phyloP scores from a whole-genome alignment of 2,329 filamentous ascomycete genomes.

The Rutstroemia sydowiana region DNA sequence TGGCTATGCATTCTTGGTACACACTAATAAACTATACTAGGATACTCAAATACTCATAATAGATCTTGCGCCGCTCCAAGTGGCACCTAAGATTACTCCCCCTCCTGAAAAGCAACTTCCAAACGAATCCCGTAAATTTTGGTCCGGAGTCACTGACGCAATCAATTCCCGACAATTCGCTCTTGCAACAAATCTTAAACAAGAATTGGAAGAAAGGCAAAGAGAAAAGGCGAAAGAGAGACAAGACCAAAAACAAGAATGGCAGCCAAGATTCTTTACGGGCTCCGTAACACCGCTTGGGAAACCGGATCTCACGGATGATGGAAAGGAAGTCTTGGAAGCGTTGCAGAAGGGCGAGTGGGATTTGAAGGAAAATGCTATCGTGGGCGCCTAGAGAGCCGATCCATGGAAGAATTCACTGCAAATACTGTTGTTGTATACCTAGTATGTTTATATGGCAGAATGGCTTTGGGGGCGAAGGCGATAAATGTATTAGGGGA shows the following conservation, averaged over 20 bases:
- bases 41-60: slow-evolving; percentile 66
- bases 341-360: slow-evolving; percentile 42
- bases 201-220: slow-evolving; percentile 86
- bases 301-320: slow-evolving; percentile 53
- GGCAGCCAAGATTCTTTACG: slow-evolving; percentile 84
- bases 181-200: slow-evolving; percentile 78
- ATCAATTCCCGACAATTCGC: slow-evolving; percentile 77
- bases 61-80: slow-evolving; percentile 76
- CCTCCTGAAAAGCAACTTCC: slow-evolving; percentile 71
- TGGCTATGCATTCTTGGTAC: slow-evolving; percentile 21
- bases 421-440: not conserved
- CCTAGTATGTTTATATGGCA: not conserved
- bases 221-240: slow-evolving; percentile 76
- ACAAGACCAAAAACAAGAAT: slow-evolving; percentile 60
- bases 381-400: not conserved
- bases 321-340: slow-evolving; percentile 50
- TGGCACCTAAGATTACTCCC: slow-evolving; percentile 72
- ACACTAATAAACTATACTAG: slow-evolving; percentile 35
- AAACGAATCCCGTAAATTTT: slow-evolving; percentile 85
- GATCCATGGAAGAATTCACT: not conserved
- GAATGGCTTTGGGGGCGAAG: not conserved
- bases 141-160: slow-evolving; percentile 79
- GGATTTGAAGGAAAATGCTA: slow-evolving; percentile 26
- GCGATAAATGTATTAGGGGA: too few relatives aligned
- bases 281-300: slow-evolving; percentile 51